Conservation (phyloP, 352 stramenopile species). For the Phytophthora megakarya region DNA sequence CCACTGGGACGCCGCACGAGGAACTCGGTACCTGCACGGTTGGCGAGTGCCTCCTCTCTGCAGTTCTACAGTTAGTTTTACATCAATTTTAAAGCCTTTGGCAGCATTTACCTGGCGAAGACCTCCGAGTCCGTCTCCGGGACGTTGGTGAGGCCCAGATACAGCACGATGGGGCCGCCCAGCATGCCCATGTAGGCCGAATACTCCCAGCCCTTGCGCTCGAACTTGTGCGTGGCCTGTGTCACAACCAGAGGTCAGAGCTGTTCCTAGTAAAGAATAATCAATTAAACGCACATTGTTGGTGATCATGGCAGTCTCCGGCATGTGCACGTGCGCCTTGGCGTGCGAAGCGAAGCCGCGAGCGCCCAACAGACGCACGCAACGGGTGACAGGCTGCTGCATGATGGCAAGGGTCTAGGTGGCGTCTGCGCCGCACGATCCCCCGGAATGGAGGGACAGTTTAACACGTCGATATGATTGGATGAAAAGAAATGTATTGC, state of each 20-base stretch:
- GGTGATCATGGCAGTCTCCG: slow-evolving; percentile 87
- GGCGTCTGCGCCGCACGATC: slow-evolving; percentile 31
- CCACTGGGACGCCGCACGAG: slow-evolving; percentile 52
- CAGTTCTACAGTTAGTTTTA: background rate
- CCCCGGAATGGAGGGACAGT: slow-evolving; percentile 1
- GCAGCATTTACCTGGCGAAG: slow-evolving; percentile 59
- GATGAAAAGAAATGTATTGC: slow-evolving; percentile 20
- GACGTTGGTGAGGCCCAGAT: slow-evolving; percentile 77
- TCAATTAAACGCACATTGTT: slow-evolving; percentile 67
- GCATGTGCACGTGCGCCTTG: slow-evolving; percentile 75
- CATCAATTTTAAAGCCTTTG: background rate
- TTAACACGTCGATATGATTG: slow-evolving; percentile 17
- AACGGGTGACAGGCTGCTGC: slow-evolving; percentile 34
- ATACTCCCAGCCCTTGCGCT: slow-evolving; percentile 86
- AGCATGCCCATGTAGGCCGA: slow-evolving; percentile 80
- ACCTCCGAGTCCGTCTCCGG: slow-evolving; percentile 86
- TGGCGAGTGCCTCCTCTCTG: slow-evolving; percentile 64
- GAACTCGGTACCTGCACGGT: slow-evolving; percentile 56
- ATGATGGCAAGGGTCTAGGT: slow-evolving; percentile 35
- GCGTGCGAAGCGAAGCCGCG: slow-evolving; percentile 59
- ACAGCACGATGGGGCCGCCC: slow-evolving; percentile 71
- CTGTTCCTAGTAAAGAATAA: background rate
- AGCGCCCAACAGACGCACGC: slow-evolving; percentile 38
- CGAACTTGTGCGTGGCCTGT: slow-evolving; percentile 77
- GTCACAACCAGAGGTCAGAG: background rate